A percentile compares a stretch with the other conserved stretches of the same genome.
Evolutionary conservation across 2,329 filamentous ascomycete species (phyloP).

Genomic region (Phoma sp.): DNA sequence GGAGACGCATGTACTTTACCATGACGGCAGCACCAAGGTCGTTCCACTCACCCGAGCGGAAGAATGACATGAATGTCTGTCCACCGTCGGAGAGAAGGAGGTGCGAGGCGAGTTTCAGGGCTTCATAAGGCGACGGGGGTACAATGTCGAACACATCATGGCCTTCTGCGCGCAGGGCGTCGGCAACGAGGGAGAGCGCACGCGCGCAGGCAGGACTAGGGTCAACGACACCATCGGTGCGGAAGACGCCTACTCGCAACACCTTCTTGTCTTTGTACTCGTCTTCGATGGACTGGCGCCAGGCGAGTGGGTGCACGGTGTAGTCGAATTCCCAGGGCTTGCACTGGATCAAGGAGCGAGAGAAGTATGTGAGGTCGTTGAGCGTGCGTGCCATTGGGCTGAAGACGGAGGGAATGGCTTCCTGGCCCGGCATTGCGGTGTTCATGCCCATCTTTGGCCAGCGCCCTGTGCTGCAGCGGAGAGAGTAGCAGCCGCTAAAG

Average conservation of each 20-base stretch:
- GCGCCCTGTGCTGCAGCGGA: constrained; percentile 85
- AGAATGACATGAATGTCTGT: constrained; percentile 77
- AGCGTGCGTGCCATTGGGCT: constrained; percentile 91
- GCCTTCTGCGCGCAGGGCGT: constrained; percentile 72
- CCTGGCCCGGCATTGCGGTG: constrained; percentile 92
- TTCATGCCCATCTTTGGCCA: constrained; percentile 87
- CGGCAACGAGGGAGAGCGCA: constrained; percentile 74
- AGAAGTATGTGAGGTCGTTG: constrained; percentile 84
- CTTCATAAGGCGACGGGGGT: constrained; percentile 75
- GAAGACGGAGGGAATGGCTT: constrained; percentile 87
- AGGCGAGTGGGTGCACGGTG: constrained; percentile 82
- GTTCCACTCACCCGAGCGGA: constrained; percentile 78
- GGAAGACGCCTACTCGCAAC: constrained; percentile 77
- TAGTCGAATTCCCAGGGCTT: constrained; percentile 90
- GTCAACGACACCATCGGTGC: constrained; percentile 82
- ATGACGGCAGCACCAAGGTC: constrained; percentile 81
- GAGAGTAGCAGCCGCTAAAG: constrained; percentile 86
- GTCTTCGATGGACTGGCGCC: constrained; percentile 69
- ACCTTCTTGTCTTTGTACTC: constrained; percentile 68
- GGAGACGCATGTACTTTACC: constrained; percentile 74
- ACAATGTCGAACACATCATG: constrained; percentile 75
- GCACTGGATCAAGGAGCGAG: constrained; percentile 77
- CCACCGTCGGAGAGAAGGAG: constrained; percentile 88
- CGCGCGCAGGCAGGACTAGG: constrained; percentile 84
- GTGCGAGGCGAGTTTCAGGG: constrained; percentile 76